phyloP scores from a whole-genome alignment of 306 rosid genomes.

The Casuarina cunninghamiana region DNA sequence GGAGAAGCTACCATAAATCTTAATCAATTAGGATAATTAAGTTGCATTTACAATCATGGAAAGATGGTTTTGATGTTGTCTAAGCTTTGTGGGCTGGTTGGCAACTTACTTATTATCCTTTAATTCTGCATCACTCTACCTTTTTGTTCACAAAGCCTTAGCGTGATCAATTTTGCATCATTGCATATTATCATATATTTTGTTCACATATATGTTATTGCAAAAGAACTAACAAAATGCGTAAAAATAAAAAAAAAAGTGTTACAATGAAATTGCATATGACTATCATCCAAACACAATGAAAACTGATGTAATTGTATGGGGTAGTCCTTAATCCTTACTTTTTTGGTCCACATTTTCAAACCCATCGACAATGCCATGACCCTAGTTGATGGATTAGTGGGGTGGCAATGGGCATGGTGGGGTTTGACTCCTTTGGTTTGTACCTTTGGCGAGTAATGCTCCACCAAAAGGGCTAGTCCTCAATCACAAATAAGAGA shows the following conservation, averaged over 20 bases:
- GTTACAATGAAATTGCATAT: neutral
- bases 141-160: neutral
- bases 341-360: neutral
- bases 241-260: neutral
- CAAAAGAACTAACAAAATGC: neutral
- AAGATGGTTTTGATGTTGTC: conserved; percentile 14
- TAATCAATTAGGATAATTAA: conserved; percentile 32
- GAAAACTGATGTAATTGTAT: neutral
- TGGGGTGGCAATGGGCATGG: conserved; percentile 17
- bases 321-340: neutral
- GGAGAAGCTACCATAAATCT: conserved; percentile 37
- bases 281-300: neutral
- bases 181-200: neutral
- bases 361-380: neutral
- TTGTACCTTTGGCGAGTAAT: conserved; percentile 34
- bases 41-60: conserved; percentile 22
- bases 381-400: conserved; percentile 9
- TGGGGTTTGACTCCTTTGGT: conserved; percentile 32
- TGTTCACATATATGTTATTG: neutral
- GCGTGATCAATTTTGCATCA: neutral
- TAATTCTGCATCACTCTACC: neutral
- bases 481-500: conserved; percentile 38
- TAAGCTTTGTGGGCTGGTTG: conserved; percentile 18
- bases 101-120: neutral
- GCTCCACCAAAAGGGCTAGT: conserved; percentile 42